These are phyloP conservation scores for Apophysomyces sp. DNA, from an alignment of 371 early-diverging fungal species.

Conservation along the genomic window DNA sequence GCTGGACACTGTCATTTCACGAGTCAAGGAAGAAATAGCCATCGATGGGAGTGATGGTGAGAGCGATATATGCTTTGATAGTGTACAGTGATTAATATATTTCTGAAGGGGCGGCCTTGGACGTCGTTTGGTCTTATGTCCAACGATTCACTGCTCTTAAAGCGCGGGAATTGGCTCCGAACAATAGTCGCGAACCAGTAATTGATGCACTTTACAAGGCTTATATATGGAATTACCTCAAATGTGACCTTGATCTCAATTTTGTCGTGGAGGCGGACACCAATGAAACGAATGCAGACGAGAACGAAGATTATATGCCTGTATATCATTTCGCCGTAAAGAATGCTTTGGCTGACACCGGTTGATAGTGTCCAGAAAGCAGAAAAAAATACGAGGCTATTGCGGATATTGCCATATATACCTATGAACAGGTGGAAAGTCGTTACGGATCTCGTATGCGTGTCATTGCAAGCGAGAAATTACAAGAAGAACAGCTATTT, in stretches of 20 bases:
- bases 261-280: conserved; percentile 17
- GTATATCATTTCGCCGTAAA: not conserved
- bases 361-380: not conserved
- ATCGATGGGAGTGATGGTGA: conserved; percentile 22
- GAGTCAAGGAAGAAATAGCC: conserved; percentile 26
- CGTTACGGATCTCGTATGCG: conserved; percentile 23
- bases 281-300: not conserved
- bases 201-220: conserved; percentile 29
- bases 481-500: conserved; percentile 34
- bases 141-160: not conserved
- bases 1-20: conserved; percentile 20
- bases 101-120: conserved; percentile 10
- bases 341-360: not conserved
- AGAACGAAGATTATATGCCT: not conserved
- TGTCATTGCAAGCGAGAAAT: conserved; percentile 17
- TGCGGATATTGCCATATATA: conserved; percentile 7
- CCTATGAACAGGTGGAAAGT: conserved; percentile 19
- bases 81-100: not conserved
- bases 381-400: conserved; percentile 9
- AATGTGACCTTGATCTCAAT: conserved; percentile 5
- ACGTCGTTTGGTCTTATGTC: conserved; percentile 20
- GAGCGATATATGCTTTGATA: not conserved
- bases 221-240: conserved; percentile 28
- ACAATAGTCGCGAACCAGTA: conserved; percentile 4
- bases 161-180: conserved; percentile 1